Conservation (phyloP, 2,329 filamentous ascomycete genomes). For the Alternaria sp. region DNA sequence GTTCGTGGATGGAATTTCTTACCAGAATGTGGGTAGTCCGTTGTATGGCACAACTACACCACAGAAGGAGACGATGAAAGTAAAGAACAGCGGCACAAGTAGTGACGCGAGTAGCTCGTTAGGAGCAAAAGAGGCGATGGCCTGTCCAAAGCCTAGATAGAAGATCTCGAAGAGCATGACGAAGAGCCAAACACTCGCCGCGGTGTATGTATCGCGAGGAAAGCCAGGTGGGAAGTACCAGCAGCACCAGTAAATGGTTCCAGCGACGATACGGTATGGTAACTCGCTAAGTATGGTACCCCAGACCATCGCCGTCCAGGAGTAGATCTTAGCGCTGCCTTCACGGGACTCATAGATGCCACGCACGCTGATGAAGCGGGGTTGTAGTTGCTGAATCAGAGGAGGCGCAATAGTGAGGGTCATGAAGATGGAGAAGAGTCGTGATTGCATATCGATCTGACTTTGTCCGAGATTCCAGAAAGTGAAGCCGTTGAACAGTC, state of each 20-base stretch:
- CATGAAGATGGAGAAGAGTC: conserved; percentile 80
- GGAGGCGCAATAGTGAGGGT: conserved; percentile 77
- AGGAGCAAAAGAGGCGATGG: conserved; percentile 71
- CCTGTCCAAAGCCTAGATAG: conserved; percentile 71
- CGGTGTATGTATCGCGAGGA: conserved; percentile 64
- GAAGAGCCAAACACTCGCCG: conserved; percentile 69
- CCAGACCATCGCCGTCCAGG: conserved; percentile 74
- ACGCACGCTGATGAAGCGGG: conserved; percentile 71
- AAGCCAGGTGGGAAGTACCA: conserved; percentile 65
- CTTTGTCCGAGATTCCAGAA: conserved; percentile 58
- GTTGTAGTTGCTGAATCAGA: conserved; percentile 79
- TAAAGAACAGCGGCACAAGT: conserved; percentile 73
- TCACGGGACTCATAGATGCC: conserved; percentile 76
- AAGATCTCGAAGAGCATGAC: conserved; percentile 73
- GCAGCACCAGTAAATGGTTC: conserved; percentile 66
- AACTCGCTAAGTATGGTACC: conserved; percentile 73
- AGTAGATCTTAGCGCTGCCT: conserved; percentile 80
- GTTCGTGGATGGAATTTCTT: conserved; percentile 14
- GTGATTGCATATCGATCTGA: conserved; percentile 59
- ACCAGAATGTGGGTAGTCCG: conserved; percentile 72
- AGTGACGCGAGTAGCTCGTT: conserved; percentile 73
- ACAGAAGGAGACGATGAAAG: conserved; percentile 75
- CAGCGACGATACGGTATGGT: conserved; percentile 72
- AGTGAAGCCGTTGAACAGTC: conserved; percentile 59
- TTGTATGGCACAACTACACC: conserved; percentile 75